Evolutionary conservation across 345 rosid species (phyloP).

Genomic region (Clarkia xantiana): DNA sequence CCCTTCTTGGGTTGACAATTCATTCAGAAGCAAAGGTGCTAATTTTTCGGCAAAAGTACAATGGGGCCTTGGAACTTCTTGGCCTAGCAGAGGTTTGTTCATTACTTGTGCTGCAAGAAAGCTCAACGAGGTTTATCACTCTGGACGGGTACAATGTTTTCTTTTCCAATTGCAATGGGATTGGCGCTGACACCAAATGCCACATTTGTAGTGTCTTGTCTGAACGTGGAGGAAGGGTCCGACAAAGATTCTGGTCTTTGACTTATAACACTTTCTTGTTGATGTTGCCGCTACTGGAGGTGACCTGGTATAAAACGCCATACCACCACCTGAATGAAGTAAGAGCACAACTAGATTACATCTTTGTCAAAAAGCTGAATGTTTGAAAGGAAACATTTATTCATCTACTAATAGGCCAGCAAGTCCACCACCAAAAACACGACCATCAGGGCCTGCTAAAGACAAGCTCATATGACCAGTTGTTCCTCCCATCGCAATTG

Average conservation of each 20-base stretch:
- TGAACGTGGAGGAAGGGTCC: conserved; percentile 8
- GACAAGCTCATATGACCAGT: conserved; percentile 41
- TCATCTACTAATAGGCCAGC: conserved; percentile 36
- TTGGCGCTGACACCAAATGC: conserved; percentile 21
- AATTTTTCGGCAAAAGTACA: too few relatives aligned
- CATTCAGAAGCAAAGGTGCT: too few relatives aligned
- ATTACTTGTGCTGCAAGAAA: too few relatives aligned
- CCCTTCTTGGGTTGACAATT: too few relatives aligned
- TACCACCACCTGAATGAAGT: conserved; percentile 20
- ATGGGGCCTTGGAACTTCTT: too few relatives aligned
- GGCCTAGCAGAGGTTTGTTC: too few relatives aligned
- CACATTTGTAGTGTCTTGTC: too few relatives aligned
- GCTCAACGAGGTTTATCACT: too few relatives aligned
- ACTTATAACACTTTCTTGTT: conserved; percentile 13
- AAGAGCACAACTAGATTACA: not conserved
- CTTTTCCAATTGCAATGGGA: conserved; percentile 10
- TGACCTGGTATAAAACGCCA: conserved; percentile 31
- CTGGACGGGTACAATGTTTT: conserved; percentile 10
- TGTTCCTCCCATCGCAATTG: conserved; percentile 29
- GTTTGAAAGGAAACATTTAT: conserved; percentile 21
- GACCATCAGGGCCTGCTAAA: conserved; percentile 38
- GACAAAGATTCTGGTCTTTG: conserved; percentile 12
- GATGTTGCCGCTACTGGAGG: conserved; percentile 25
- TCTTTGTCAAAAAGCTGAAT: not conserved
- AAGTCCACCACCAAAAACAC: conserved; percentile 37